phyloP scores from a whole-genome alignment of 139 green algal species.

The Eudorina sp. region DNA sequence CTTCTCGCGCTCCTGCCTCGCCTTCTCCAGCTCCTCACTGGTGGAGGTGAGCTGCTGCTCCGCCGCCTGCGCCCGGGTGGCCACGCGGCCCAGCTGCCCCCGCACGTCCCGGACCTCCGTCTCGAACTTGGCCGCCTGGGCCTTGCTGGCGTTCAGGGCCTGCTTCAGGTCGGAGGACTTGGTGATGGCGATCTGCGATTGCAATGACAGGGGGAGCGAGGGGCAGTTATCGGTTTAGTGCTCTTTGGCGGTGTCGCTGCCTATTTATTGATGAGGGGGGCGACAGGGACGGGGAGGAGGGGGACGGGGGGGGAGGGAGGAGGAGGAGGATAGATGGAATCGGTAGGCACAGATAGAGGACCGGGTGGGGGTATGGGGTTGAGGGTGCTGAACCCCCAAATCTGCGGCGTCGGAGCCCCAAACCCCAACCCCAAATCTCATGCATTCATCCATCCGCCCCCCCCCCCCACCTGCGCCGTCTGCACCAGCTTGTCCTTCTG shows the following conservation, averaged over 20 bases:
- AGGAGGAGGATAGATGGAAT: too few species aligned
- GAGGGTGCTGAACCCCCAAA: too few species aligned
- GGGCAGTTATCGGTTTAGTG: too few species aligned
- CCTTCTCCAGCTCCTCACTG: not conserved
- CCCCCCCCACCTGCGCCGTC: constrained; percentile 26
- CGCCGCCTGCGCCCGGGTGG: not conserved
- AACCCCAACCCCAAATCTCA: too few species aligned
- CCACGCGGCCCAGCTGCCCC: not conserved
- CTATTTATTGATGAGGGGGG: too few species aligned
- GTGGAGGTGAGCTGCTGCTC: constrained; percentile 6
- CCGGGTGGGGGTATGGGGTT: too few species aligned
- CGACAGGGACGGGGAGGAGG: too few species aligned
- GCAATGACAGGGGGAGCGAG: not conserved
- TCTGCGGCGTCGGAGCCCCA: too few species aligned
- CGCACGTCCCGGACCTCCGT: not conserved
- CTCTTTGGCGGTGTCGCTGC: too few species aligned
- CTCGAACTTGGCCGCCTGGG: constrained; percentile 19
- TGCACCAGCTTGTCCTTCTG: constrained; percentile 12
- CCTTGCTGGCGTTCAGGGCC: constrained; percentile 31
- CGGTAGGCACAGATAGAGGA: too few species aligned
- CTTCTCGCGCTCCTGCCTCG: constrained; percentile 25
- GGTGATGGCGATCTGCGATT: constrained; percentile 25
- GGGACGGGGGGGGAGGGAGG: too few species aligned
- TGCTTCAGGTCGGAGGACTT: constrained; percentile 40
- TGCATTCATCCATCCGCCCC: too few species aligned